Conservation (phyloP, 2,329 filamentous ascomycete genomes). For the Dichotomopilus funicola region DNA sequence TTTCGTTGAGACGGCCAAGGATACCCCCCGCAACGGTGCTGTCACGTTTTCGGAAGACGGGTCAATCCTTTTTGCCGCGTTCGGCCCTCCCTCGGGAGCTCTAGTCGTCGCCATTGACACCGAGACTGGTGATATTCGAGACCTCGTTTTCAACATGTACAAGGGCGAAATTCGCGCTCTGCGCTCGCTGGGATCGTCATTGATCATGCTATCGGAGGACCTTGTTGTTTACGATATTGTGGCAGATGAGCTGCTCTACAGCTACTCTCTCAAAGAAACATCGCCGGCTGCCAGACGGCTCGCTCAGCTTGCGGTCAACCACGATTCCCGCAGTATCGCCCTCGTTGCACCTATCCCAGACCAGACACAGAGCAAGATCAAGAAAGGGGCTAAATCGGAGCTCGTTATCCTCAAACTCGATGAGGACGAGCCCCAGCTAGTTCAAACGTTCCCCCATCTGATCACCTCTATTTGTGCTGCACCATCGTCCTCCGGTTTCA, state of each 20-base stretch:
- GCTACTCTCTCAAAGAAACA: constrained; percentile 47
- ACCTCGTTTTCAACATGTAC: constrained; percentile 62
- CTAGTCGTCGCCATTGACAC: constrained; percentile 67
- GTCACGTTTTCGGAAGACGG: constrained; percentile 79
- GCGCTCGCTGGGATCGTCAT: constrained; percentile 62
- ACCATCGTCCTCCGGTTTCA: constrained; percentile 61
- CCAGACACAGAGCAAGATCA: constrained; percentile 19
- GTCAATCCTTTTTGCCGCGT: constrained; percentile 69
- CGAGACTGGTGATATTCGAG: constrained; percentile 57
- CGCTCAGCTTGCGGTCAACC: constrained; percentile 66
- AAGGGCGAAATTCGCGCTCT: constrained; percentile 60
- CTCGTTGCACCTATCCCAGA: constrained; percentile 44
- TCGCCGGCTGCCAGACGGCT: constrained; percentile 39
- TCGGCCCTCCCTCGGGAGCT: constrained; percentile 48
- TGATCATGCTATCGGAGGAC: constrained; percentile 68
- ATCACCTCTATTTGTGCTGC: constrained; percentile 63
- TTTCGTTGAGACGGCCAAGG: constrained; percentile 27
- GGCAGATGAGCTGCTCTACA: constrained; percentile 64
- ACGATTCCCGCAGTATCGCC: constrained; percentile 57
- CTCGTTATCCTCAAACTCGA: constrained; percentile 63
- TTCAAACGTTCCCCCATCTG: constrained; percentile 49
- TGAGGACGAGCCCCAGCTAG: constrained; percentile 51
- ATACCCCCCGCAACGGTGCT: constrained; percentile 47
- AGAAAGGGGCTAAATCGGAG: constrained; percentile 39
- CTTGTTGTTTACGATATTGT: constrained; percentile 82